These are phyloP conservation scores for Hypomyces perniciosus DNA, from an alignment of 2,329 filamentous ascomycete species.

Conservation along the genomic window DNA sequence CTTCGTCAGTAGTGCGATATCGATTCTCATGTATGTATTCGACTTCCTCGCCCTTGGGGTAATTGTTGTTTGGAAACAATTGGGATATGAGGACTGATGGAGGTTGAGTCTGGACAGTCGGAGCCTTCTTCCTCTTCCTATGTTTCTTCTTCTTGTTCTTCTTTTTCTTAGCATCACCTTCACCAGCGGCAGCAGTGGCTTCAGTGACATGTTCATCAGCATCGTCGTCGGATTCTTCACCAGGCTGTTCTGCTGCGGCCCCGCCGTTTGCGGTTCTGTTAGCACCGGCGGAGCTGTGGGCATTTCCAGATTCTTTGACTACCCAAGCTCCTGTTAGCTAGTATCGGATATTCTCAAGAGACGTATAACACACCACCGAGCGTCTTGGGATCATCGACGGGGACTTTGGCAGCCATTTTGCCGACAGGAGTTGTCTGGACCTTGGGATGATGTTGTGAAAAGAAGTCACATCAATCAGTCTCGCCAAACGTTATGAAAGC, in stretches of 20 bases:
- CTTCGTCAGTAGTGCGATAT: constrained; percentile 74
- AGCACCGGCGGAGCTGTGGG: not conserved
- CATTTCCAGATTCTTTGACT: constrained; percentile 3
- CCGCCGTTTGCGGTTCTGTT: constrained; percentile 2
- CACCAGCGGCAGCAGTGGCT: constrained; percentile 28
- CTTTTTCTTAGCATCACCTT: constrained; percentile 36
- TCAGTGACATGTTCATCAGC: constrained; percentile 13
- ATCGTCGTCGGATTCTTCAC: constrained; percentile 8
- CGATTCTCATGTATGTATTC: constrained; percentile 73
- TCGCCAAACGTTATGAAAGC: too few relatives aligned
- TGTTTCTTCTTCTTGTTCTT: constrained; percentile 80
- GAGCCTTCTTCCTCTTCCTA: constrained; percentile 61
- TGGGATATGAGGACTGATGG: constrained; percentile 68
- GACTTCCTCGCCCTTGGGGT: constrained; percentile 71
- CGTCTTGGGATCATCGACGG: constrained; percentile 3
- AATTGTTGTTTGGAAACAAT: constrained; percentile 66
- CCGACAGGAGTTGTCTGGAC: too few relatives aligned
- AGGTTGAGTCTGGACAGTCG: constrained; percentile 69
- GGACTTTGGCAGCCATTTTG: constrained; percentile 8
- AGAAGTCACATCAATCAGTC: too few relatives aligned
- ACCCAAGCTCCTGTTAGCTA: not conserved
- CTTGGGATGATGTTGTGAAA: too few relatives aligned
- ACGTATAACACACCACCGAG: not conserved
- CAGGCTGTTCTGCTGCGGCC: constrained; percentile 28
- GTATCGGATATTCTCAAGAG: not conserved